Conservation (phyloP, 108 stramenopile species). For the Cyclotella sp. region DNA sequence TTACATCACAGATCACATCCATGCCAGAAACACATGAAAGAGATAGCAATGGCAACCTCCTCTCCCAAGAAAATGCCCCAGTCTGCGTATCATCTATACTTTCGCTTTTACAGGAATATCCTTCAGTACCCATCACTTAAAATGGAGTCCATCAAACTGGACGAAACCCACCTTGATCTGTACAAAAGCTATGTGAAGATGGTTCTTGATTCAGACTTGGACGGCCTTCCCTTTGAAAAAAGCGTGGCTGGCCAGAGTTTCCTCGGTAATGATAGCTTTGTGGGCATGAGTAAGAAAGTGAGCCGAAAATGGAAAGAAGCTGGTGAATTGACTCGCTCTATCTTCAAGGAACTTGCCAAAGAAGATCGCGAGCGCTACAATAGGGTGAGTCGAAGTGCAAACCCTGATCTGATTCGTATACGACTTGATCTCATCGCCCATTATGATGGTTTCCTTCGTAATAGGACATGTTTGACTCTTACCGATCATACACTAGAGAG, state of each 20-base stretch:
- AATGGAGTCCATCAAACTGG: neutral
- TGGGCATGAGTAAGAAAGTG: constrained; percentile 5
- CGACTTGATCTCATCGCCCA: neutral
- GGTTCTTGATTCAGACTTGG: neutral
- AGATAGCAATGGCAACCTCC: too few species aligned
- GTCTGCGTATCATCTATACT: neutral
- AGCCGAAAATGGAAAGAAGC: constrained; percentile 8
- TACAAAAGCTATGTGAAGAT: neutral
- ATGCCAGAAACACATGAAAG: too few species aligned
- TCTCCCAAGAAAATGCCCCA: neutral
- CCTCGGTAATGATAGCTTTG: constrained; percentile 2
- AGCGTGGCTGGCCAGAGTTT: neutral
- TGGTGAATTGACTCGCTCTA: neutral
- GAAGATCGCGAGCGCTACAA: neutral
- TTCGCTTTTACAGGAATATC: constrained; percentile 1
- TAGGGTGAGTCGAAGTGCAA: neutral
- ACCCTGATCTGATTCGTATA: neutral
- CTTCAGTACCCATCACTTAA: neutral
- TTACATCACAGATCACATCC: too few species aligned
- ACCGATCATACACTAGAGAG: neutral
- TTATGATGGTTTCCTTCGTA: neutral
- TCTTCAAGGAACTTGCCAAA: constrained; percentile 10
- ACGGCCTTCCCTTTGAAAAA: neutral
- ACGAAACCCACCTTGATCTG: neutral
- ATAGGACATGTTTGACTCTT: constrained; percentile 3